phyloP scores from a whole-genome alignment of 1,284 basidiomycete species.

The Crucibulum cyathiforme region DNA sequence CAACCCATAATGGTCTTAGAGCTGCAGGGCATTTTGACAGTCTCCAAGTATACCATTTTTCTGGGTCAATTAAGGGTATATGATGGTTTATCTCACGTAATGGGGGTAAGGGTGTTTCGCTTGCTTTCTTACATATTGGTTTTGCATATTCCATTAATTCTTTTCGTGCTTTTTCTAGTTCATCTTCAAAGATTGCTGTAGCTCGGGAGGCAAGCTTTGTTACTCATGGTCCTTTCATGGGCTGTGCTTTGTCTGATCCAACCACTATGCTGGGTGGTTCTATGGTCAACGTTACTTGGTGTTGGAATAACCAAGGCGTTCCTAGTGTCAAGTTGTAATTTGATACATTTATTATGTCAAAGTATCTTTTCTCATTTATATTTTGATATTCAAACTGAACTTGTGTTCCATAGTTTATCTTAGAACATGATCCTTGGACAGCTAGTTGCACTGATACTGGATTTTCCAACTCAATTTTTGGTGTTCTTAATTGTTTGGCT shows the following conservation, averaged over 20 bases:
- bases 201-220: slow-evolving; percentile 4
- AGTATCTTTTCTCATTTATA: slow-evolving; percentile 22
- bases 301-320: slow-evolving; percentile 36
- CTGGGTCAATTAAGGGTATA: slow-evolving; percentile 28
- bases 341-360: slow-evolving; percentile 29
- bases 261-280: slow-evolving; percentile 18
- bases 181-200: slow-evolving; percentile 10
- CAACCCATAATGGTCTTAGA: slow-evolving; percentile 16
- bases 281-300: slow-evolving; percentile 21
- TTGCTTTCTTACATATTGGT: slow-evolving; percentile 14
- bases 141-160: slow-evolving; percentile 6
- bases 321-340: slow-evolving; percentile 34
- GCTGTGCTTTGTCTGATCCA: slow-evolving; percentile 6
- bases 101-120: slow-evolving; percentile 21
- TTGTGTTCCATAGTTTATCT: slow-evolving; percentile 5
- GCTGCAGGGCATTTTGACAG: slow-evolving; percentile 26
- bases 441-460: slow-evolving; percentile 20
- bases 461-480: slow-evolving; percentile 10
- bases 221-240: slow-evolving; percentile 14
- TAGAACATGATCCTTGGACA: slow-evolving; percentile 17
- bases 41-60: slow-evolving; percentile 22
- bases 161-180: slow-evolving; percentile 20
- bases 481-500: slow-evolving; percentile 37
- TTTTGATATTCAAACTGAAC: slow-evolving; percentile 30
- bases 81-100: slow-evolving; percentile 29